Percentiles rank a stretch among this genome's conserved stretches.
These are phyloP conservation scores for Gnaphalium uliginosum DNA, from an alignment of 129 eudicot genomes.

Conservation along the genomic window DNA sequence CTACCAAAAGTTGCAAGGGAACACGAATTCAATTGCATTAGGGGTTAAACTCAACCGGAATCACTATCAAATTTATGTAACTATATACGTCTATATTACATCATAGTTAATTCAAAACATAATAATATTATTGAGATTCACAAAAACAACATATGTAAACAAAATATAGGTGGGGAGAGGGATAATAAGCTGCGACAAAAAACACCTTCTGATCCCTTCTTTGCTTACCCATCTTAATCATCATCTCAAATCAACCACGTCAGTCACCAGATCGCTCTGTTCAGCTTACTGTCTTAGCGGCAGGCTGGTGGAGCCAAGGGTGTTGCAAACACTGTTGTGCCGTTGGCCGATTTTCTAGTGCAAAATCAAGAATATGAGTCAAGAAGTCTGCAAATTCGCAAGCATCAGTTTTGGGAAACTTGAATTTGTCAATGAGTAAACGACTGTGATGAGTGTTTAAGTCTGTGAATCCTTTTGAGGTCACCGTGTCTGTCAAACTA, in stretches of 20 bases:
- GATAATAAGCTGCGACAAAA: slow-evolving; percentile 34
- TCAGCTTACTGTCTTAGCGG: slow-evolving; percentile 34
- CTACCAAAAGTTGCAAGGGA: background rate
- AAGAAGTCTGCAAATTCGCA: slow-evolving; percentile 76
- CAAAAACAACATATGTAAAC: slow-evolving; percentile 35
- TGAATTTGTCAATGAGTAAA: slow-evolving; percentile 70
- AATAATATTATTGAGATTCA: slow-evolving; percentile 43
- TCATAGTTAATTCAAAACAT: slow-evolving; percentile 36
- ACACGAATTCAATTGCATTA: slow-evolving; percentile 15
- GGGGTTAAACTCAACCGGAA: slow-evolving; percentile 34
- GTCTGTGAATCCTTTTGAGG: slow-evolving; percentile 88
- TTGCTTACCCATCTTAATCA: slow-evolving; percentile 49
- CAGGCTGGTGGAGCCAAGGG: slow-evolving; percentile 65
- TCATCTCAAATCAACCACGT: slow-evolving; percentile 49
- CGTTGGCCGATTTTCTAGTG: slow-evolving; percentile 90
- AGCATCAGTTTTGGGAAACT: slow-evolving; percentile 67
- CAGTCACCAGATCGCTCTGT: slow-evolving; percentile 39
- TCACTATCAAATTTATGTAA: slow-evolving; percentile 40
- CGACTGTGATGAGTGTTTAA: slow-evolving; percentile 69
- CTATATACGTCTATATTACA: slow-evolving; percentile 52
- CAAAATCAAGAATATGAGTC: slow-evolving; percentile 77
- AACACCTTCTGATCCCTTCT: slow-evolving; percentile 42
- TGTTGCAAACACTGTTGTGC: slow-evolving; percentile 91
- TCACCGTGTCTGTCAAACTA: slow-evolving; percentile 96
- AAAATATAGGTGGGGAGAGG: slow-evolving; percentile 35